phyloP scores from a whole-genome alignment of 139 green algal species.

The Micractinium sp. region DNA sequence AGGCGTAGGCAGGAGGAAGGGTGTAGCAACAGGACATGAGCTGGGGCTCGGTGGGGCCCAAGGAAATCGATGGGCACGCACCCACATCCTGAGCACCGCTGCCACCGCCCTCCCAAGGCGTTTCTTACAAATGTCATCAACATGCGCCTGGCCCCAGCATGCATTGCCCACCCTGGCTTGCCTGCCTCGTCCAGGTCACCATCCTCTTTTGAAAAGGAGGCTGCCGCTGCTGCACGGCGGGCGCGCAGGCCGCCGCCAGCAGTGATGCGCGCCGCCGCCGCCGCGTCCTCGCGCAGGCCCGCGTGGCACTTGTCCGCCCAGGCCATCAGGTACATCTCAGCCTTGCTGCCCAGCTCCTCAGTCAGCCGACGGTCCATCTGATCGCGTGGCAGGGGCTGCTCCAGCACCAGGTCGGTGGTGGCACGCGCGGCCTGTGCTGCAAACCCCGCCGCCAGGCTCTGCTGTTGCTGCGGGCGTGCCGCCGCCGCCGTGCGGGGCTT shows the following conservation, averaged over 20 bases:
- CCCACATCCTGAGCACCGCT: background rate
- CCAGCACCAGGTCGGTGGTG: background rate
- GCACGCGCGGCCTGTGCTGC: background rate
- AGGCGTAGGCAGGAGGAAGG: no score
- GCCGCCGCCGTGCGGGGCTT: background rate
- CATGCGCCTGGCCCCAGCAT: background rate
- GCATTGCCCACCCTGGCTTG: background rate
- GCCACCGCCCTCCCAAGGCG: background rate
- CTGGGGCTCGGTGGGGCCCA: background rate
- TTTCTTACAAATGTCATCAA: no score
- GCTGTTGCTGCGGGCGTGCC: background rate
- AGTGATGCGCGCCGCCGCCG: background rate
- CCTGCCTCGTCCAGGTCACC: constrained; percentile 3
- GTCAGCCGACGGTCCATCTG: background rate
- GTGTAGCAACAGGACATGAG: background rate
- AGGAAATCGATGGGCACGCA: background rate
- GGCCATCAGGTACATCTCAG: background rate
- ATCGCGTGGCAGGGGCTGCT: background rate
- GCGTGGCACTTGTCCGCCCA: constrained; percentile 31
- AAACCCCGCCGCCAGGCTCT: background rate
- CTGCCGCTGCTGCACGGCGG: background rate
- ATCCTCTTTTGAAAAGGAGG: background rate
- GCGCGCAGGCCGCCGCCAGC: background rate
- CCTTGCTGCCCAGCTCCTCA: background rate
- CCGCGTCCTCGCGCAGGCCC: background rate